Evolutionary conservation across 306 rosid species (phyloP).

Genomic region (Quercus berberidifolia): DNA sequence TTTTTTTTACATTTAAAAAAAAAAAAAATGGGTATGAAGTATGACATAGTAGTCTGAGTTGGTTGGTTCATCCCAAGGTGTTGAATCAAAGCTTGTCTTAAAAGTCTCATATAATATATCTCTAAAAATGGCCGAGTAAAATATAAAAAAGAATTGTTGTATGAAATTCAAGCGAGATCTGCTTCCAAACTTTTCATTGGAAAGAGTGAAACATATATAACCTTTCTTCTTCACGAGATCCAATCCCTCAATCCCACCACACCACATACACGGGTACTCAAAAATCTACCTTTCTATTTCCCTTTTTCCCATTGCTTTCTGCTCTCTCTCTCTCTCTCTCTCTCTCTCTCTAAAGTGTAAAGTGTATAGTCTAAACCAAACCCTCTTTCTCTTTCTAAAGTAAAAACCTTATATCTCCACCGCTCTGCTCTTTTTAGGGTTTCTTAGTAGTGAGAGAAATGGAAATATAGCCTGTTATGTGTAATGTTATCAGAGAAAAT

Average conservation of each 20-base stretch:
- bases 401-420: background rate
- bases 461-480: background rate
- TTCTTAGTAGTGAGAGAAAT: background rate
- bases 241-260: slow-evolving; percentile 33
- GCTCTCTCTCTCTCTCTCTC: background rate
- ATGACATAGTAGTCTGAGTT: background rate
- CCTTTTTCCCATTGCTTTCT: background rate
- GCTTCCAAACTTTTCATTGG: slow-evolving; percentile 33
- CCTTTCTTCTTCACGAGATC: slow-evolving; percentile 55
- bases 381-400: background rate
- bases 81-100: slow-evolving; percentile 9
- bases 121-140: background rate
- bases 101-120: slow-evolving; percentile 3
- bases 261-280: background rate
- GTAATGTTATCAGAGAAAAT: background rate
- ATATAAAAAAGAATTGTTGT: background rate
- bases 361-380: too few species aligned
- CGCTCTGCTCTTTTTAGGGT: background rate
- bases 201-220: slow-evolving; percentile 38
- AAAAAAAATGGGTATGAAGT: background rate
- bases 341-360: background rate
- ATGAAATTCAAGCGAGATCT: slow-evolving; percentile 44
- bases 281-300: slow-evolving; percentile 3
- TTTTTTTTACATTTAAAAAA: background rate
- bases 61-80: slow-evolving; percentile 21